Evolutionary conservation across 805 yeast species (phyloP).

Genomic region (Schwanniomyces pseudopolymorphus): DNA sequence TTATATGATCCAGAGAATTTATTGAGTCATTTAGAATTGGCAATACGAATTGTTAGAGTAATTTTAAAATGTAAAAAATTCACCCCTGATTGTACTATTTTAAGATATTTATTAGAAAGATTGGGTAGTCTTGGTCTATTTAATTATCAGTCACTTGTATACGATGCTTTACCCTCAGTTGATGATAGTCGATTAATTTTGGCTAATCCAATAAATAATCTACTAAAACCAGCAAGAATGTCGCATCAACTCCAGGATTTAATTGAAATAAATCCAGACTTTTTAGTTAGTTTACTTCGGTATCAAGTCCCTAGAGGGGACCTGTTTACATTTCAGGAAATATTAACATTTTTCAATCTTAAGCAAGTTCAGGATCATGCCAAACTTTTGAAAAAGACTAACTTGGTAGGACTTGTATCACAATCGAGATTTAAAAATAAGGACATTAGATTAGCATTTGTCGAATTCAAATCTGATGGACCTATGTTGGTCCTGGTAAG

Average conservation of each 20-base stretch:
- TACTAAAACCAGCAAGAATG: conserved; percentile 8
- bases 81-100: conserved; percentile 25
- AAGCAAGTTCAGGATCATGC: conserved; percentile 23
- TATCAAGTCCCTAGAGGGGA: conserved; percentile 23
- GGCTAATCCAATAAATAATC: conserved; percentile 11
- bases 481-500: conserved; percentile 17
- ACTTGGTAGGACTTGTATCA: conserved; percentile 21
- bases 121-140: conserved; percentile 20
- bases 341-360: conserved; percentile 26
- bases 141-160: conserved; percentile 28
- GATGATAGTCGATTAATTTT: conserved; percentile 19
- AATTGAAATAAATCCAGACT: conserved; percentile 28
- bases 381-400: conserved; percentile 15
- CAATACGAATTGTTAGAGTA: conserved; percentile 7
- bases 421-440: conserved; percentile 21
- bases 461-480: conserved; percentile 9
- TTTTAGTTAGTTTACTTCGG: conserved; percentile 24
- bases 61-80: conserved; percentile 10
- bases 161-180: conserved; percentile 23
- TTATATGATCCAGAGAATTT: conserved; percentile 9
- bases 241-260: conserved; percentile 21
- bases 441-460: conserved; percentile 1
- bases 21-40: conserved; percentile 11
- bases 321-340: conserved; percentile 15
- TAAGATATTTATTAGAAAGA: conserved; percentile 22